Evolutionary conservation across 1,284 basidiomycete species (phyloP).

Genomic region (Xanthoconium separans): DNA sequence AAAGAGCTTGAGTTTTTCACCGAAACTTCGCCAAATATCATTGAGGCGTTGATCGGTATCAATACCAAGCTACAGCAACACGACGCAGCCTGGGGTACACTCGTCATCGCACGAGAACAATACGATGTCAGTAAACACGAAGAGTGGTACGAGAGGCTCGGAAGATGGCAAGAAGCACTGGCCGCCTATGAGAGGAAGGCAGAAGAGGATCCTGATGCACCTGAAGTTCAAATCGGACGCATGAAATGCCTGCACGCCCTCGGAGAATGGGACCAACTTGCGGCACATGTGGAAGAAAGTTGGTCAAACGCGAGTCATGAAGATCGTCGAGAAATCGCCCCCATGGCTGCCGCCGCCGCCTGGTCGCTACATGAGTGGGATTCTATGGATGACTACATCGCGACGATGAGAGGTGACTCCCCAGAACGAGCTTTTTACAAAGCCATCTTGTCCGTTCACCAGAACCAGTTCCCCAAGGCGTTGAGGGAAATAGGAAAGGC

Average conservation of each 20-base stretch:
- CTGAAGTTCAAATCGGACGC: slow-evolving; percentile 80
- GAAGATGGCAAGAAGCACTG: slow-evolving; percentile 95
- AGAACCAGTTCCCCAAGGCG: slow-evolving; percentile 93
- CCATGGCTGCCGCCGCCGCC: slow-evolving; percentile 94
- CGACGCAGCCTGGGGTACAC: slow-evolving; percentile 94
- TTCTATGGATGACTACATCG: slow-evolving; percentile 97
- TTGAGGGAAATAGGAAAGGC: slow-evolving; percentile 90
- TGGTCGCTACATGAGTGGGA: slow-evolving; percentile 99
- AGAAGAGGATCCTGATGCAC: slow-evolving; percentile 64
- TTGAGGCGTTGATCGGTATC: slow-evolving; percentile 95
- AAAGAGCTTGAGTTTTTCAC: slow-evolving; percentile 98
- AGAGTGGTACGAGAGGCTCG: slow-evolving; percentile 97
- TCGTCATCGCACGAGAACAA: slow-evolving; percentile 83
- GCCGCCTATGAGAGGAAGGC: slow-evolving; percentile 84
- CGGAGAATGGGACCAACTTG: slow-evolving; percentile 96
- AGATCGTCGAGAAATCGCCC: slow-evolving; percentile 89
- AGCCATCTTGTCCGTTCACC: slow-evolving; percentile 93
- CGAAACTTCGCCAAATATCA: slow-evolving; percentile 84
- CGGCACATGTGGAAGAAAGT: slow-evolving; percentile 83
- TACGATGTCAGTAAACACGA: slow-evolving; percentile 88
- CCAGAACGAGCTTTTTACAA: slow-evolving; percentile 96
- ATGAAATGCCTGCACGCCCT: slow-evolving; percentile 98
- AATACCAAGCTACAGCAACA: slow-evolving; percentile 98
- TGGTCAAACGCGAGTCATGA: slow-evolving; percentile 87
- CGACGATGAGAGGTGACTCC: slow-evolving; percentile 91